Percentiles rank a stretch among this genome's conserved stretches.
Conservation (phyloP, 805 yeast genomes). For the Candida berthetii region DNA sequence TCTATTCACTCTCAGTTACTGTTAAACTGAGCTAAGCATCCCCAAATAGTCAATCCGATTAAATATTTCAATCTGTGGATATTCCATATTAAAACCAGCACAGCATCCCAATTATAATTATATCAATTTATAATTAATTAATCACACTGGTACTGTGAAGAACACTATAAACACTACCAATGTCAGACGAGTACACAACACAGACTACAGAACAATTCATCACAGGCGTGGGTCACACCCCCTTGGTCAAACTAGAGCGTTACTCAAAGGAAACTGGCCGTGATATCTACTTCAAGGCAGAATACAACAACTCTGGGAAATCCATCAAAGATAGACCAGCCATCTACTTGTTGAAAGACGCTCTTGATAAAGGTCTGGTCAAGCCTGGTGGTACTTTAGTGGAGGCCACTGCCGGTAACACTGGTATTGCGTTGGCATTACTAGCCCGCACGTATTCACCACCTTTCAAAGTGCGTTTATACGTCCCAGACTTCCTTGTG, state of each 20-base stretch:
- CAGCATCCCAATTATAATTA: too few relatives aligned
- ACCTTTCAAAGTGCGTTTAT: conserved; percentile 53
- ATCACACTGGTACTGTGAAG: too few relatives aligned
- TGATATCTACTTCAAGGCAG: conserved; percentile 67
- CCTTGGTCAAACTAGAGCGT: conserved; percentile 56
- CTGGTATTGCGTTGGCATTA: conserved; percentile 76
- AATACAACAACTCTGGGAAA: conserved; percentile 72
- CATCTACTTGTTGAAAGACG: conserved; percentile 54
- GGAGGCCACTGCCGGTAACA: conserved; percentile 85
- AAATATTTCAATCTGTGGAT: too few relatives aligned
- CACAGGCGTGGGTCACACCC: conserved; percentile 58
- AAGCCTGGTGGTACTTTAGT: conserved; percentile 62
- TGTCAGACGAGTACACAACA: conserved; percentile 6
- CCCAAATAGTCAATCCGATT: too few relatives aligned
- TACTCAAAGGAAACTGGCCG: conserved; percentile 63
- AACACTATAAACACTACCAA: too few relatives aligned
- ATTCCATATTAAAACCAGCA: too few relatives aligned
- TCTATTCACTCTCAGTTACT: too few relatives aligned
- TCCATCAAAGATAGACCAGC: conserved; percentile 84
- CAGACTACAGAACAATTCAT: conserved; percentile 12
- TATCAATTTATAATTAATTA: too few relatives aligned
- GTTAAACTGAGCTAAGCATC: too few relatives aligned
- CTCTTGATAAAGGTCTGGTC: conserved; percentile 45
- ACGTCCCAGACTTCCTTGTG: conserved; percentile 74
- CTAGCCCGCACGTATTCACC: conserved; percentile 34